Conservation (phyloP, 2,329 filamentous ascomycete species). For the Tetracladium maxilliforme region DNA sequence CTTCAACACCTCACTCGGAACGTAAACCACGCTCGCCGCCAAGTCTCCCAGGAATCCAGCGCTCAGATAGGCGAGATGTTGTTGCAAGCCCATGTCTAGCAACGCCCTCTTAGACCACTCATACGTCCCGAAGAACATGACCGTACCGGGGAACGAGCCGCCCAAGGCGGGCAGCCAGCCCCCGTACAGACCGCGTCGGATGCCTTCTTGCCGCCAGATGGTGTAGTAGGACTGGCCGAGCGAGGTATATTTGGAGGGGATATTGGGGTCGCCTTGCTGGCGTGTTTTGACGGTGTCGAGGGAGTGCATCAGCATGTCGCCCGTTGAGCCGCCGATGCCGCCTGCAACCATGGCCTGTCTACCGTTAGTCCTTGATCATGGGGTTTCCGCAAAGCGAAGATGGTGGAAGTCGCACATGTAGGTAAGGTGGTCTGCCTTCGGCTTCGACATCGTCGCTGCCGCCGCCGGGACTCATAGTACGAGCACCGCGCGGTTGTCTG, state of each 20-base stretch:
- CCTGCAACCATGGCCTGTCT: conserved; percentile 84
- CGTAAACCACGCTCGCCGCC: conserved; percentile 83
- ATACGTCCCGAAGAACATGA: conserved; percentile 93
- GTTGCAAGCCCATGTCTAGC: conserved; percentile 70
- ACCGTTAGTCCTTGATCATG: too few relatives aligned
- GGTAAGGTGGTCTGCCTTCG: conserved; percentile 44
- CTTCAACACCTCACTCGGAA: conserved; percentile 94
- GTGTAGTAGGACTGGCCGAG: conserved; percentile 84
- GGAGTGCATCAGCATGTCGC: conserved; percentile 97
- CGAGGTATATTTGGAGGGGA: conserved; percentile 85
- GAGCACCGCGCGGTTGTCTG: too few relatives aligned
- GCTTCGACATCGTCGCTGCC: conserved; percentile 22
- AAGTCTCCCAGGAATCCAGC: conserved; percentile 89
- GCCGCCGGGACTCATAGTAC: too few relatives aligned
- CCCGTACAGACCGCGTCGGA: conserved; percentile 75
- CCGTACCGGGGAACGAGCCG: conserved; percentile 85
- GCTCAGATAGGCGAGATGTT: conserved; percentile 72
- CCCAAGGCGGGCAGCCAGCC: conserved; percentile 85
- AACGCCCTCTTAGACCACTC: conserved; percentile 87
- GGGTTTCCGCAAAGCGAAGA: conserved; percentile 5
- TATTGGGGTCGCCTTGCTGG: conserved; percentile 88
- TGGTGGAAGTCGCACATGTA: conserved; percentile 29
- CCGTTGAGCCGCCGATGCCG: conserved; percentile 80
- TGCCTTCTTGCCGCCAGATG: conserved; percentile 83
- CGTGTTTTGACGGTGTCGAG: conserved; percentile 97